These are phyloP conservation scores for Drechslera avenae DNA, from an alignment of 2,329 filamentous ascomycete genomes.

Conservation along the genomic window DNA sequence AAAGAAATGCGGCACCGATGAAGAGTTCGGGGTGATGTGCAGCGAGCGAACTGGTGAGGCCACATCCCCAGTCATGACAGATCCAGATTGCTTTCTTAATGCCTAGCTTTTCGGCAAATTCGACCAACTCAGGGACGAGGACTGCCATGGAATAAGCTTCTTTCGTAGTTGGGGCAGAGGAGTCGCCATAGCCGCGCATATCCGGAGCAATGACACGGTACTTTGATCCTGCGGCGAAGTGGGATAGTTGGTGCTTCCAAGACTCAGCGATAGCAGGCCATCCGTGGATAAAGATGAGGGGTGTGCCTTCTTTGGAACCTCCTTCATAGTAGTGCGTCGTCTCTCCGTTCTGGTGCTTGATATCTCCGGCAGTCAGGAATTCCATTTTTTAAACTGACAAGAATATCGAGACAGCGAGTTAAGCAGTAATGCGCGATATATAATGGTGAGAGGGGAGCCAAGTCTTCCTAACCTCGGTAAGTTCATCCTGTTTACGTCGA, in stretches of 20 bases:
- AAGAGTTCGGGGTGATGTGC: constrained; percentile 42
- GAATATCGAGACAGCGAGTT: too few relatives aligned
- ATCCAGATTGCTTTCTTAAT: constrained; percentile 55
- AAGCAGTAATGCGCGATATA: too few relatives aligned
- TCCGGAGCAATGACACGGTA: constrained; percentile 35
- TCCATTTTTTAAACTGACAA: constrained; percentile 14
- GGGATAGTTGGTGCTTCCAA: constrained; percentile 44
- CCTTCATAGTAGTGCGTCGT: constrained; percentile 34
- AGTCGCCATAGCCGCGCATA: constrained; percentile 47
- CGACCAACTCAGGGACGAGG: constrained; percentile 37
- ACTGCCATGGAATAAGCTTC: constrained; percentile 41
- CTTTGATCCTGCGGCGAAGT: constrained; percentile 37
- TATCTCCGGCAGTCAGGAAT: constrained; percentile 17
- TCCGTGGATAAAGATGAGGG: constrained; percentile 36
- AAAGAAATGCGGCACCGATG: constrained; percentile 33
- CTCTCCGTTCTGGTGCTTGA: constrained; percentile 29
- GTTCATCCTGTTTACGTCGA: too few relatives aligned
- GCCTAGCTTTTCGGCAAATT: constrained; percentile 49
- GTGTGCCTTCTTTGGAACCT: constrained; percentile 26
- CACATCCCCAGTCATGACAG: constrained; percentile 54
- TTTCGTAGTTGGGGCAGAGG: constrained; percentile 32
- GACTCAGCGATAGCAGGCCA: constrained; percentile 46
- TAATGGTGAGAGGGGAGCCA: too few relatives aligned
- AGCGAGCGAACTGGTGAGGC: constrained; percentile 38
- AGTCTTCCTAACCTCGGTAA: too few relatives aligned